phyloP scores from a whole-genome alignment of 169 alveolate genomes.

The Neospora caninum region DNA sequence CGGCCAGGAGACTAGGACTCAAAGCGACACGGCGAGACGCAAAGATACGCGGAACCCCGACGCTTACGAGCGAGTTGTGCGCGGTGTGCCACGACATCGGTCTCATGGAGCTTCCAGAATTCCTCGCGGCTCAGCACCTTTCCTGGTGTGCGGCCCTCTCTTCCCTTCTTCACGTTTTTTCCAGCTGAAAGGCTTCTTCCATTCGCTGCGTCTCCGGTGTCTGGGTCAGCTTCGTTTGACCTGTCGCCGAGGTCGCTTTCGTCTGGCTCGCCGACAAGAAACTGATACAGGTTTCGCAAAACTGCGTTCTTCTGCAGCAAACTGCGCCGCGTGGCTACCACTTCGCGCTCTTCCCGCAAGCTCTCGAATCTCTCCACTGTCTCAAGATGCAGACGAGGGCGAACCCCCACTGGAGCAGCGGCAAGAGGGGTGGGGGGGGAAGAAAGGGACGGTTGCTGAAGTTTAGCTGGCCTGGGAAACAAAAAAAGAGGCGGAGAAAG shows the following conservation, averaged over 20 bases:
- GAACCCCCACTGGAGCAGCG: neutral
- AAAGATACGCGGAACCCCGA: neutral
- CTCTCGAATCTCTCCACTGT: slow-evolving; percentile 23
- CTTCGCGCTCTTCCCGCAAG: slow-evolving; percentile 36
- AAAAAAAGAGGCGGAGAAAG: neutral
- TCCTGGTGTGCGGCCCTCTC: neutral
- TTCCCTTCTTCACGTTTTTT: neutral
- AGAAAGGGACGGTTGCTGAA: neutral
- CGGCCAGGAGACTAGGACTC: too few species aligned
- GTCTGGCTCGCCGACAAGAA: slow-evolving; percentile 51
- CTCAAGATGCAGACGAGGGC: neutral
- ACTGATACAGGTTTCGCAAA: slow-evolving; percentile 11
- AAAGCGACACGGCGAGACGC: too few species aligned
- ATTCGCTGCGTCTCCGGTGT: neutral
- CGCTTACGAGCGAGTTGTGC: slow-evolving; percentile 47
- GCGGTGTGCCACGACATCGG: slow-evolving; percentile 42
- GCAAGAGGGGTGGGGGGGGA: neutral
- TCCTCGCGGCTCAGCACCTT: neutral
- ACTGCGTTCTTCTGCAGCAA: slow-evolving; percentile 34
- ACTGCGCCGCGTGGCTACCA: neutral
- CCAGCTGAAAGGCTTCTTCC: neutral
- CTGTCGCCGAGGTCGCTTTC: neutral
- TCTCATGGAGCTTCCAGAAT: slow-evolving; percentile 60
- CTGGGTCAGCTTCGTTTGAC: neutral
- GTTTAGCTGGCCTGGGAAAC: neutral